phyloP scores from a whole-genome alignment of 768 basidiomycete genomes.

The Daedalea quercina region DNA sequence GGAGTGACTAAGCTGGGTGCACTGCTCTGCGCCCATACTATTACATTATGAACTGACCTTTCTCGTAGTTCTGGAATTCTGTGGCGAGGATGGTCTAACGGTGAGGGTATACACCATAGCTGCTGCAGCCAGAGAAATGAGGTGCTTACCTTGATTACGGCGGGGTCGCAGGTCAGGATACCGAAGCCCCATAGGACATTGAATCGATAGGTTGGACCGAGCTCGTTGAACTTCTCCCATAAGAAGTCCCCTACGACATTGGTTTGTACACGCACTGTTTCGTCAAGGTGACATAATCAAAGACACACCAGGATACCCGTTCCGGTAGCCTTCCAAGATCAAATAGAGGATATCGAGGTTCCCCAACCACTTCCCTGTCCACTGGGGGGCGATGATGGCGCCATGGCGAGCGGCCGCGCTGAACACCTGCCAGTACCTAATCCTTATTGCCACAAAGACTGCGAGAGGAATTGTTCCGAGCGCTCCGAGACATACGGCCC shows the following conservation, averaged over 20 bases:
- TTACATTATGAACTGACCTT: no score
- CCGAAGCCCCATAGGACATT: constrained; percentile 15
- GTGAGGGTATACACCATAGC: no score
- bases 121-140: no score
- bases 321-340: constrained; percentile 14
- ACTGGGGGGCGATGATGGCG: constrained; percentile 20
- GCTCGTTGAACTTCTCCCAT: constrained; percentile 17
- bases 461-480: constrained; percentile 8
- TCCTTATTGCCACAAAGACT: background rate
- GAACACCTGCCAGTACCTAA: constrained; percentile 1
- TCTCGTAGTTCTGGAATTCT: constrained; percentile 36
- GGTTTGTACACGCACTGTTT: background rate
- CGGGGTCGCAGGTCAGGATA: constrained; percentile 15
- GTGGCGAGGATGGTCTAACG: constrained; percentile 34
- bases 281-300: background rate
- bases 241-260: constrained; percentile 16
- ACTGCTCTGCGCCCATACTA: no score
- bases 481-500: constrained; percentile 6
- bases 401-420: constrained; percentile 10
- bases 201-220: constrained; percentile 16
- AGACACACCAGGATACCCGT: constrained; percentile 30
- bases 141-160: constrained; percentile 26
- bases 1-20: background rate
- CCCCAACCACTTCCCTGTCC: constrained; percentile 27
- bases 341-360: constrained; percentile 27